These are phyloP conservation scores for Fusarium lateritium DNA, from an alignment of 2,329 filamentous ascomycete species.

Conservation along the genomic window DNA sequence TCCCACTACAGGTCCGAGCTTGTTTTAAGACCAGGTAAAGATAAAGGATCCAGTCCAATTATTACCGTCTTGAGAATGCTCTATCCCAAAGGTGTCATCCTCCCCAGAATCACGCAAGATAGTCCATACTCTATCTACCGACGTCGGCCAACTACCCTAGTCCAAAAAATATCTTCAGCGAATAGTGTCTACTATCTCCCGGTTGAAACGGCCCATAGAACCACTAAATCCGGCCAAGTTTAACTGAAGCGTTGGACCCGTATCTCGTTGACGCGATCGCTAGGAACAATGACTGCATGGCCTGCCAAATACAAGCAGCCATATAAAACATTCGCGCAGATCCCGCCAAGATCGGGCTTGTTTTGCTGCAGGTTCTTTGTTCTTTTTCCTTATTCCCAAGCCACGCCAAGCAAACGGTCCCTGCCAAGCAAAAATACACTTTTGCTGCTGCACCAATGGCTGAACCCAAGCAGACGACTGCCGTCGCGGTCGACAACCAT, in stretches of 20 bases:
- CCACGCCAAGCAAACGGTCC: slow-evolving; percentile 4
- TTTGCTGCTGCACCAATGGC: slow-evolving; percentile 5
- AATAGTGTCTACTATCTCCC: background rate
- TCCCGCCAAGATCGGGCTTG: background rate
- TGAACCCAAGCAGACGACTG: slow-evolving; percentile 7
- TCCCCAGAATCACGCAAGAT: slow-evolving; percentile 27
- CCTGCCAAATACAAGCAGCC: background rate
- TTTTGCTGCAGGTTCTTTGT: background rate
- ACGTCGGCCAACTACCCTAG: slow-evolving; percentile 8
- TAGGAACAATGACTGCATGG: slow-evolving; percentile 38
- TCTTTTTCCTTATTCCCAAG: background rate
- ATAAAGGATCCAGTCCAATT: background rate
- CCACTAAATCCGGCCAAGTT: background rate
- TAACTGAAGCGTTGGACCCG: background rate
- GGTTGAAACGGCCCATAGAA: background rate
- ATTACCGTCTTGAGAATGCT: background rate
- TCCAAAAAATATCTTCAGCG: background rate
- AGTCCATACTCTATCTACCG: slow-evolving; percentile 6
- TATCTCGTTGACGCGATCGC: slow-evolving; percentile 39
- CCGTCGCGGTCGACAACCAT: background rate
- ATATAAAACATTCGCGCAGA: background rate
- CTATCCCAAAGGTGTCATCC: slow-evolving; percentile 19
- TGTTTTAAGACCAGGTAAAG: background rate
- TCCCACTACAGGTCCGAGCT: slow-evolving; percentile 3
- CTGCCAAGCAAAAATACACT: background rate